Percentiles rank a stretch among this genome's conserved stretches.
phyloP scores from a whole-genome alignment of 164 flowering plant species.

The Sextonia rubra region DNA sequence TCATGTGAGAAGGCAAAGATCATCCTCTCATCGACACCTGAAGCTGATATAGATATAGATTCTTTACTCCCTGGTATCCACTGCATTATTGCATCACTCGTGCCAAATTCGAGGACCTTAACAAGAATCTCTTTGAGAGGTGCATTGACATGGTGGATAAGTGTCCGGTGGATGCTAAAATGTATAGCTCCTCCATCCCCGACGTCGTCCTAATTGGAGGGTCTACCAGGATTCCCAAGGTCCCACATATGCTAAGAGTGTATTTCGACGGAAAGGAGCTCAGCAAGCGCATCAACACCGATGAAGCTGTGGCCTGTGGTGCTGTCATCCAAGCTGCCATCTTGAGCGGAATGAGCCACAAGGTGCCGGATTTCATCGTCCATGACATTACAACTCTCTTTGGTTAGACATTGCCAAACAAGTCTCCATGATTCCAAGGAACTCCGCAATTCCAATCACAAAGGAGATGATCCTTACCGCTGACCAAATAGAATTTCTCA shows the following conservation, averaged over 20 bases:
- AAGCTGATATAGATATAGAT: too few species aligned
- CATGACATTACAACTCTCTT: constrained; percentile 52
- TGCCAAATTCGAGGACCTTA: too few species aligned
- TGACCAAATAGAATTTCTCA: too few species aligned
- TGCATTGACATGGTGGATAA: constrained; percentile 58
- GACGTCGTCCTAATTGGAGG: constrained; percentile 64
- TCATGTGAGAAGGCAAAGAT: too few species aligned
- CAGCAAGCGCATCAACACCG: constrained; percentile 59
- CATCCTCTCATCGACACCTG: too few species aligned
- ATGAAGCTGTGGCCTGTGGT: constrained; percentile 61
- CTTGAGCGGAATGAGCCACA: constrained; percentile 43
- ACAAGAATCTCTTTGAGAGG: constrained; percentile 48
- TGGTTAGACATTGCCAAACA: constrained; percentile 43
- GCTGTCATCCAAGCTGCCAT: constrained; percentile 64
- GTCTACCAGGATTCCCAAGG: constrained; percentile 54
- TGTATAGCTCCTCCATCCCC: constrained; percentile 43
- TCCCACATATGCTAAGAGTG: constrained; percentile 48
- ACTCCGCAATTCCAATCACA: constrained; percentile 52
- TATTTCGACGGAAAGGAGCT: constrained; percentile 59
- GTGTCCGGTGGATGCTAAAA: constrained; percentile 47
- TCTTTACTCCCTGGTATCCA: too few species aligned
- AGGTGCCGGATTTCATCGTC: constrained; percentile 43
- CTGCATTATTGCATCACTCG: too few species aligned
- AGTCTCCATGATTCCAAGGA: constrained; percentile 51
- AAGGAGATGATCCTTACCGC: constrained; percentile 39